Base-by-base conservation (phyloP, 805 yeast genomes). In the Hermanozyma aechmeae region DNA sequence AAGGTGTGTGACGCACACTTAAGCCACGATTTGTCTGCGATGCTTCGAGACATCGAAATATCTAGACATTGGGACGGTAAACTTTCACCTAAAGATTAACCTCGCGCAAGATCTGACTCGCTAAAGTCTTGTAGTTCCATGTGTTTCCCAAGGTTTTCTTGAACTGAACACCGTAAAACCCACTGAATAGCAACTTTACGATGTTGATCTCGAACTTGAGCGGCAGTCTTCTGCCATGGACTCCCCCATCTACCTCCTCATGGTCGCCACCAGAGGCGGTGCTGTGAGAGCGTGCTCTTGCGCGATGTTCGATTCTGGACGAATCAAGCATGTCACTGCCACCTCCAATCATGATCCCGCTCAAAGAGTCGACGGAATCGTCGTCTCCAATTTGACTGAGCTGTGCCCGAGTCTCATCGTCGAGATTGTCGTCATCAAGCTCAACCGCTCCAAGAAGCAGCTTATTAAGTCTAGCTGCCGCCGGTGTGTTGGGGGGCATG, bases 141-240 rank as follows among this genome's bases (percentile, higher is more conserved):
- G 95, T 84, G 51, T 89, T 86, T 46, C 97, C 97, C 33, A 82
- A 70, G 17, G 87, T 69, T 51, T 87, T 87, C 66, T 89, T 89
- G 63, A 87, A 86, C 53, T 89, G 96, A 27, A 87, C 87, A 55
- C 97, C 97, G 40, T 81, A 86, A 35, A 89, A 64, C 4, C 93
- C 85, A 31, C 87, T 81, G 40, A 87, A 68, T 26, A 95, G 95
- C 27, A 87, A 93, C 51, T 86, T 86, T 23, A 87, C 96, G 38
- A 87, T 76, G 51, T 82, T 86, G 38, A 89, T 82, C 50, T 89
- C 96, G 55, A 87, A 87, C 46, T 80, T 76, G 46, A 89, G 66
- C 13, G 95, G 94, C 10, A 64, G 53, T 33, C 50, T 53, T 28
- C 37, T 37, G 7, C n/a, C 24, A 10, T 9, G 7, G n/a, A 22